Base-by-base conservation (phyloP, 768 basidiomycete genomes). In the Xerocomus brunneocitrinus region DNA sequence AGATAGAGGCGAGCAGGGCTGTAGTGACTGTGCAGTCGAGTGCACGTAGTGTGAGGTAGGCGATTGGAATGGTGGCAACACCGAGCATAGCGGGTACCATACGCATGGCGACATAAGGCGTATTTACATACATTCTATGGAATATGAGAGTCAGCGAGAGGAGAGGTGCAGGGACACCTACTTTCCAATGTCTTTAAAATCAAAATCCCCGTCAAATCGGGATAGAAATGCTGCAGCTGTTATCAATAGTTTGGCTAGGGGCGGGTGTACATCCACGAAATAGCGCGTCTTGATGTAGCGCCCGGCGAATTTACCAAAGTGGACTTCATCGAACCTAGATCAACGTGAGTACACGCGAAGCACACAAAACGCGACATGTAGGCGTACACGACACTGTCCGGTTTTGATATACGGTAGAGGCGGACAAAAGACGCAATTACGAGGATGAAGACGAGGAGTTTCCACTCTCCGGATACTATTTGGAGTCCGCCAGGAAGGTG, bases 151-250 rank as follows among this genome's bases (percentile, higher is more conserved):
- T 39, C 39, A 42, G 47, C 30, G 19, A 31, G 30, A 40, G 0
- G 19, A 7, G 7, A 10, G 22, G 39, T 8, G 8, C 25, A 16
- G 48, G 1, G 57, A 46, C 62, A 77, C 87, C 45, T 65, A 95
- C 94, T 94, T 95, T 76, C 84, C 94, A 58, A 98, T 98, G 49
- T 98, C 95, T 67, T 95, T 91, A 69, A 98, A 99, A 68, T 98
- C 95, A 68, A 98, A 98, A 27, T 88, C 76, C 0, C 97, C 97
- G 59, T 95, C 79, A 61, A 89, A 99, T 19, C 97, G 91, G 41
- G 81, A 88, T 13, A 97, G 49, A 62, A 87, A 95, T 1, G 82
- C 95, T 8, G 91, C 89, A 34, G 98, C 78, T 0, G 95, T 98
- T 61, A 99, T 94, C 49, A 99, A 76, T 27, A 99, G 78, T 64